Evolutionary conservation across 148 eudicot genomes (phyloP), one percentile per base, ranked within the genome.

Genomic region (Pharnaceum exiguum): DNA sequence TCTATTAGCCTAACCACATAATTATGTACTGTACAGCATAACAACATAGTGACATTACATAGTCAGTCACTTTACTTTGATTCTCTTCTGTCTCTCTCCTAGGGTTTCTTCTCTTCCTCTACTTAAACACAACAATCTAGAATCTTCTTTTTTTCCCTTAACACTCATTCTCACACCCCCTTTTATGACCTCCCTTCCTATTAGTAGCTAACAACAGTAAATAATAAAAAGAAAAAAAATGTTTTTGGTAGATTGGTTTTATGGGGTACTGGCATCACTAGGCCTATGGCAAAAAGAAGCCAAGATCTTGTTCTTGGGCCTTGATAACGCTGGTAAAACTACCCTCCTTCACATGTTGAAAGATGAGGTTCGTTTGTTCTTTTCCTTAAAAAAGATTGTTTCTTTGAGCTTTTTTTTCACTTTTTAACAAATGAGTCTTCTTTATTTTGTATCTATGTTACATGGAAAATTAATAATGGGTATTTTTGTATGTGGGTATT

Each of bases 191-290:
- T 13, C 9, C 30, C 19, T 45, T 25, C 44, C 1, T n/a, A 5
- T 31, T 45, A n/a, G n/a, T n/a, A n/a, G n/a, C n/a, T n/a, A n/a
- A n/a, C n/a, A n/a, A n/a, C n/a, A n/a, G n/a, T n/a, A n/a, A n/a
- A n/a, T n/a, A n/a, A n/a, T n/a, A n/a, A n/a, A n/a, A n/a, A n/a
- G 44, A 37, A 30, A 10, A 49, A 75, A 43, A 11, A 82, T 82
- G 84, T 82, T 82, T 77, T 60, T 82, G 66, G 68, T 82, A 16
- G 88, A 82, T 76, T 82, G 88, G 84, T 82, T 79, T 38, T 82
- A 82, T 46, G 88, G 88, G n/a, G 76, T 82, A 38, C 69, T 82
- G 10, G 88, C 88, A 19, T 76, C 88, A 40, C 73, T 82, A 1
- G 88, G 84, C 2, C 51, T 82, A 22, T 82, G 88, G 84, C 84